Percentiles rank a stretch among this genome's conserved stretches.
Evolutionary conservation across 192 early-diverging fungal genomes (phyloP).

Genomic region (Mortierella hygrophila): DNA sequence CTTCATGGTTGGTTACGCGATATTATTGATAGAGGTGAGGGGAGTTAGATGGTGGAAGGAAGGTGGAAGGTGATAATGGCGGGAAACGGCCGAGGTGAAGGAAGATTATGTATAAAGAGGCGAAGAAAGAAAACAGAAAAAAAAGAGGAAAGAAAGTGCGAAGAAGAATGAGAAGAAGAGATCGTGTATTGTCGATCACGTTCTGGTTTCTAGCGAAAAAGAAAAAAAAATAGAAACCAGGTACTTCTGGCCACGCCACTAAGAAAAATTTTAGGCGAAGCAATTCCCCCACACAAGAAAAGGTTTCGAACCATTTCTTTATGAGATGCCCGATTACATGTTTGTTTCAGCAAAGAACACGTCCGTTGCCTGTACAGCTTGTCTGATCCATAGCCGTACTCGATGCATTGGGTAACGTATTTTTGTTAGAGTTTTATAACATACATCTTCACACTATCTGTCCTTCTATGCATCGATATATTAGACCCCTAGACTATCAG

Average conservation of each 20-base stretch:
- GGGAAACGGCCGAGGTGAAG: not conserved
- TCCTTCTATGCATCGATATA: not conserved
- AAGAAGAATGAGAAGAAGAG: not conserved
- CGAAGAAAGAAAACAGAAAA: not conserved
- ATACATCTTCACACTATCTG: not conserved
- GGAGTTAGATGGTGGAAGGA: not conserved
- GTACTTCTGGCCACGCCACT: not conserved
- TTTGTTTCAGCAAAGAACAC: not conserved
- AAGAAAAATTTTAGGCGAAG: not conserved
- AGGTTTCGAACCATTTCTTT: not conserved
- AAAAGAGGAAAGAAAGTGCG: not conserved
- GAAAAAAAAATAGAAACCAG: not conserved
- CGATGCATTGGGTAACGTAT: not conserved
- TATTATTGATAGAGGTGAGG: too few species aligned
- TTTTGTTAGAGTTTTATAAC: not conserved
- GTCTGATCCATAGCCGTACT: not conserved
- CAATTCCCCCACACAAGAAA: not conserved
- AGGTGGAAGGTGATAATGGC: not conserved
- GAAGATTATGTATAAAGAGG: not conserved
- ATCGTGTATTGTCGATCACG: not conserved
- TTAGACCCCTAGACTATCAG: too few species aligned
- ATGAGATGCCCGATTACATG: not conserved
- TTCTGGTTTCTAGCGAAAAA: not conserved
- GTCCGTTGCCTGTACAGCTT: not conserved
- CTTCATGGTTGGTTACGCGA: conserved; percentile 7